Evolutionary conservation across 2,329 filamentous ascomycete species (phyloP), one percentile per base, ranked within the genome.

Genomic region (Aspergillus caelatus): DNA sequence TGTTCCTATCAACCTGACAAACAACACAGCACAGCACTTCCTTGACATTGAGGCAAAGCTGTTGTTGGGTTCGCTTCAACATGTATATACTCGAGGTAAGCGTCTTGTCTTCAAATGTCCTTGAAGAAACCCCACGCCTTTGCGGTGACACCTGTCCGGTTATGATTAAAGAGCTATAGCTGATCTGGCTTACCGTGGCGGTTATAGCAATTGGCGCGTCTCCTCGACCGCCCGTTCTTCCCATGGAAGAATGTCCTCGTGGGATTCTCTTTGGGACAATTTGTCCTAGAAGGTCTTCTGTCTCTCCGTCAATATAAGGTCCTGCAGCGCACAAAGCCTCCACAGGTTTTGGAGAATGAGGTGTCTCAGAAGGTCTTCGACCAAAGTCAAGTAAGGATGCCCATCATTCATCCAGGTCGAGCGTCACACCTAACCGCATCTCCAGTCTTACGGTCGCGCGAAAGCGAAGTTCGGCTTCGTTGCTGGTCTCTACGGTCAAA

Each of bases 181-280:
- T 67, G 52, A 69, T 57, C 58, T 46, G 60, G 56, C 56, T 65
- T 56, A 65, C 57, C 58, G 66, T 65, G 62, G 50, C 62, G 56
- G 30, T 60, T 59, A 50, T 65, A 88, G 84, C 83, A 86, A 83
- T 89, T 98, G 71, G 92, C 93, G 76, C 88, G 88, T 79, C 89
- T 91, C 79, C 90, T 98, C 73, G 95, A 99, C 83, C 89, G 92
- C 75, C 94, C 94, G 63, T 84, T 92, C 75, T 97, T 98, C 83
- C 94, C 95, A 61, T 99, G 95, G 95, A 99, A 97, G 88, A 91
- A 89, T 78, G 88, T 99, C 72, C 94, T 99, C 73, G 87, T 98
- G 71, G 92, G 93, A 73, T 99, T 99, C 83, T 96, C 93, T 34
- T 78, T 98, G 72, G 93, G 91, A 65, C 93, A 99, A 77, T 98